A percentile compares a stretch with the other conserved stretches of the same genome.
These are phyloP conservation scores for Jimgerdemannia flammicorona DNA, from an alignment of 192 early-diverging fungal species.

Conservation along the genomic window DNA sequence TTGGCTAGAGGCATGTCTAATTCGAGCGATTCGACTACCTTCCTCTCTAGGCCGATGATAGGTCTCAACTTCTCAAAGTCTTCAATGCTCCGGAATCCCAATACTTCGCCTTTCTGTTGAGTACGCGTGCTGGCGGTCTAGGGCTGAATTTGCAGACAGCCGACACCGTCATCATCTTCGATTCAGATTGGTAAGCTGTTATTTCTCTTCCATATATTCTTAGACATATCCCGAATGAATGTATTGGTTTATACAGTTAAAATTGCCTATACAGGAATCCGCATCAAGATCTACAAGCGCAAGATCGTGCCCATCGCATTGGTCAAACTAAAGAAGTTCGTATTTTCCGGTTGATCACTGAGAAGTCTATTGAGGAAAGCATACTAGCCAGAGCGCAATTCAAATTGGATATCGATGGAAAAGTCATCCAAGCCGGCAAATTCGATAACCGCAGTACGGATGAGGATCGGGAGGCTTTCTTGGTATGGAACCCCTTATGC, in stretches of 20 bases:
- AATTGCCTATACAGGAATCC: slow-evolving; percentile 37
- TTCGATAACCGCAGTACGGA: slow-evolving; percentile 96
- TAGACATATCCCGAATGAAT: neutral
- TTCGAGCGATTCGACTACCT: neutral
- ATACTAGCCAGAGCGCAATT: slow-evolving; percentile 92
- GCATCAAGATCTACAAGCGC: slow-evolving; percentile 97
- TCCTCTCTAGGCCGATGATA: slow-evolving; percentile 64
- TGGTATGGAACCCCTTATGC: slow-evolving; percentile 32
- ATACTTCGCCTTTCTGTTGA: slow-evolving; percentile 87
- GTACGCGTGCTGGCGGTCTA: slow-evolving; percentile 94
- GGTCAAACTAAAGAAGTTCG: slow-evolving; percentile 98
- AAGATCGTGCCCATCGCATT: slow-evolving; percentile 99
- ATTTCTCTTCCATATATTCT: slow-evolving; percentile 6
- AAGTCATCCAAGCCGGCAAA: slow-evolving; percentile 99
- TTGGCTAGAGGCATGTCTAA: neutral
- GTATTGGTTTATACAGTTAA: slow-evolving; percentile 2
- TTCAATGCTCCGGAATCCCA: slow-evolving; percentile 84
- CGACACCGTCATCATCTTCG: slow-evolving; percentile 98
- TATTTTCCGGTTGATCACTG: slow-evolving; percentile 89
- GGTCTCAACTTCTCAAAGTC: slow-evolving; percentile 67
- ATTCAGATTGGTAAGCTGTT: slow-evolving; percentile 85
- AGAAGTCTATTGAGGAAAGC: slow-evolving; percentile 89
- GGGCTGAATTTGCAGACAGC: slow-evolving; percentile 96
- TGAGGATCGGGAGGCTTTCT: slow-evolving; percentile 87
- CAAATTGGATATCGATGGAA: slow-evolving; percentile 96